Base-by-base conservation (phyloP, 1,139 yeast species). In the Candida sp. region DNA sequence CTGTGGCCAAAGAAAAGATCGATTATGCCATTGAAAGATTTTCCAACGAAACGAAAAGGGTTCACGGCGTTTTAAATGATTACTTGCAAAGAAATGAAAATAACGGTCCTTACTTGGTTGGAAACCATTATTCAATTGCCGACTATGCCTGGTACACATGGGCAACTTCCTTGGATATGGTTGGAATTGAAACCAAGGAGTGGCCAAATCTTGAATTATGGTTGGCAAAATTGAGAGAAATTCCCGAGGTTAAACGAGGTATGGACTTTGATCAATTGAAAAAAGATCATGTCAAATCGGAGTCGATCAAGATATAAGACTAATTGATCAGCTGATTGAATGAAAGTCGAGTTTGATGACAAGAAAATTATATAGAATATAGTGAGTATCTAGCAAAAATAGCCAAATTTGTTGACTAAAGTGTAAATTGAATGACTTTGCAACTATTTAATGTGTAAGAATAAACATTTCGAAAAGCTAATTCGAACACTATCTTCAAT, bases 71-170 rank as follows among this genome's bases (percentile, higher is more conserved):
- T 5, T 43, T 27, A 21, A 43, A 43, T 19, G 21, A 9, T 8
- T 22, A 19, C 30, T 22, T 41, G 19, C 12, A 27, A 22, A 12
- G 25, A 7, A 38, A 38, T 12, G 35, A 41, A 33, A 37, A 29
- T 36, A 37, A 33, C 22, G 45, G 45, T 5, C 22, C 22, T n/a
- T 43, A 36, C 21, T 36, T 36, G 15, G 42, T 43, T 5, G 45
- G 45, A 8, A 33, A 43, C 9, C 33, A 36, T 8, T 37, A 41
- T 15, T 41, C 38, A 9, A 21, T 36, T 19, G 44, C 38, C 32
- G 45, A 43, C 29, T 8, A 27, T 21, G 33, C 43, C 4, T 8
- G 12, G 5, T 30, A 32, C 22, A 22, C 29, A 4, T 41, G 30
- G 33, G 36, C 37, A n/a, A 21, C 9, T 4, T 21, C 32, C 12